Percentiles rank a stretch among this genome's conserved stretches.
These are phyloP conservation scores for Ganoderma resinaceum DNA, from an alignment of 1,284 basidiomycete species.

Conservation along the genomic window DNA sequence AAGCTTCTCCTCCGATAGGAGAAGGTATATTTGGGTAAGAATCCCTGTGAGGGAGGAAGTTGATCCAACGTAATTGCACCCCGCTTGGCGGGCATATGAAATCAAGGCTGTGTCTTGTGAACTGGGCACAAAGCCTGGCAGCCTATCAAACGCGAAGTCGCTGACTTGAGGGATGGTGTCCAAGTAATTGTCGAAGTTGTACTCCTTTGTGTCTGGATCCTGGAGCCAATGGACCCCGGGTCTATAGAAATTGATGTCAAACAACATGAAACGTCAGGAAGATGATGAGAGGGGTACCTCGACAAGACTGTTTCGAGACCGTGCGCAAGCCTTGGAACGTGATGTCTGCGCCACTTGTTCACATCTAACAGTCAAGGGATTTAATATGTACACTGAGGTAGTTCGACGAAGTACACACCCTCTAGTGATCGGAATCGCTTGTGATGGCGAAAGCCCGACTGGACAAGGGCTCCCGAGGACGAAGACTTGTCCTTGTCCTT, in stretches of 20 bases:
- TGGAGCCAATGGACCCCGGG: constrained; percentile 93
- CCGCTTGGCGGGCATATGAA: constrained; percentile 64
- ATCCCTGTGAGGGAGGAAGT: constrained; percentile 93
- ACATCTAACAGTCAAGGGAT: constrained; percentile 16
- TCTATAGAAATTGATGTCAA: constrained; percentile 46
- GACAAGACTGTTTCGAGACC: constrained; percentile 86
- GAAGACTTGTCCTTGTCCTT: background rate
- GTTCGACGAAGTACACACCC: constrained; percentile 13
- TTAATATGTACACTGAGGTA: background rate
- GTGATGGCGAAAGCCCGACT: background rate
- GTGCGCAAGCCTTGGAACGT: constrained; percentile 78
- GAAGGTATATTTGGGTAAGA: constrained; percentile 89
- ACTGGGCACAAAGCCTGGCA: constrained; percentile 82
- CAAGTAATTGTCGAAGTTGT: constrained; percentile 83
- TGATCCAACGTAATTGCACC: constrained; percentile 80
- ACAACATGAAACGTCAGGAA: background rate
- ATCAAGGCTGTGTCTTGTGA: constrained; percentile 84
- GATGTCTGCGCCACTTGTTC: constrained; percentile 54
- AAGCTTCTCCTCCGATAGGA: constrained; percentile 70
- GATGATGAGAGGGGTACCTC: constrained; percentile 57
- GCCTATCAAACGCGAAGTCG: constrained; percentile 91
- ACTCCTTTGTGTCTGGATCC: constrained; percentile 87
- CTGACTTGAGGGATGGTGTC: constrained; percentile 79
- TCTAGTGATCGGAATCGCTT: constrained; percentile 14
- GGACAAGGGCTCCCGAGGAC: background rate